Conservation (phyloP, 2,329 filamentous ascomycete species). For the Tolypocladium capitatum region DNA sequence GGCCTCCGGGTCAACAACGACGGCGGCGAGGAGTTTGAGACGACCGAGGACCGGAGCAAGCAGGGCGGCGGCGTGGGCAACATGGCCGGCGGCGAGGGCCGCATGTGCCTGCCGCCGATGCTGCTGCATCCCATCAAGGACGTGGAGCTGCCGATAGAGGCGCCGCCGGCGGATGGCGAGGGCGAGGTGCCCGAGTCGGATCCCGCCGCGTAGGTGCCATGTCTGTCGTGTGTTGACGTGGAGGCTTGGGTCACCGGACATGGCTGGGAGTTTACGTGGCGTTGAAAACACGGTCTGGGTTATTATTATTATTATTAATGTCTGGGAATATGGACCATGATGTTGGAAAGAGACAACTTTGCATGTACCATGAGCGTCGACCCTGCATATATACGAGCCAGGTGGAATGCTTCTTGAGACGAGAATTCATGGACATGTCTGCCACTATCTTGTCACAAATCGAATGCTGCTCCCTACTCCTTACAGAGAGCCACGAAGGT, state of each 20-base stretch:
- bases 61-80: conserved; percentile 32
- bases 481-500: not conserved
- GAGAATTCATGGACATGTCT: not conserved
- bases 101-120: conserved; percentile 88
- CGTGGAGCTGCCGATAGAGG: conserved; percentile 52
- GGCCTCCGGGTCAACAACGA: conserved; percentile 69
- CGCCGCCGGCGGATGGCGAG: conserved; percentile 28
- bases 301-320: not conserved
- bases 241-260: not conserved
- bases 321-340: not conserved
- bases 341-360: not conserved
- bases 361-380: not conserved
- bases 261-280: conserved; percentile 3
- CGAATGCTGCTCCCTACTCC: not conserved
- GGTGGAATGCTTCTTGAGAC: not conserved
- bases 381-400: not conserved
- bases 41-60: conserved; percentile 38
- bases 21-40: conserved; percentile 64
- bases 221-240: not conserved
- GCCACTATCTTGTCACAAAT: not conserved
- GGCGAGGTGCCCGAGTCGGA: conserved; percentile 27
- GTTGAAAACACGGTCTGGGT: not conserved
- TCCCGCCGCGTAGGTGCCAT: conserved; percentile 21
- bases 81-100: conserved; percentile 58
- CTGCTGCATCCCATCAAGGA: conserved; percentile 79